A percentile compares a stretch with the other conserved stretches of the same genome.
These are phyloP conservation scores for Clarireedia sp. DNA, from an alignment of 2,329 filamentous ascomycete species.

Conservation along the genomic window DNA sequence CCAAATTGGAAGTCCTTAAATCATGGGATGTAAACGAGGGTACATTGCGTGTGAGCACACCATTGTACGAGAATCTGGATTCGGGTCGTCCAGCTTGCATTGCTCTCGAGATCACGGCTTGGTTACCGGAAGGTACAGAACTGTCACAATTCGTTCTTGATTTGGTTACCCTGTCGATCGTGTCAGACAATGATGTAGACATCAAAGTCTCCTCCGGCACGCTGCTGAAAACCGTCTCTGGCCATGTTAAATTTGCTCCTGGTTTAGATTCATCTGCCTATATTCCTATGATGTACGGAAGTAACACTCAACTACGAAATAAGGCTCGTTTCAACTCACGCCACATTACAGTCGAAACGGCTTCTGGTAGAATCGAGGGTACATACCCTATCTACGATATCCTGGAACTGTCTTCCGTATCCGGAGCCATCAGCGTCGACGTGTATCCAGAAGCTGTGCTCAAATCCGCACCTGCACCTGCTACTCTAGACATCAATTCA, in stretches of 20 bases:
- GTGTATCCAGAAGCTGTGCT: slow-evolving; percentile 19
- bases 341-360: slow-evolving; percentile 21
- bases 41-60: slow-evolving; percentile 22
- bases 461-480: slow-evolving; percentile 19
- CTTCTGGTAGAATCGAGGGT: slow-evolving; percentile 24
- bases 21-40: slow-evolving; percentile 18
- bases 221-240: slow-evolving; percentile 18
- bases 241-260: slow-evolving; percentile 21
- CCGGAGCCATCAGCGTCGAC: slow-evolving; percentile 19
- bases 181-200: slow-evolving; percentile 20
- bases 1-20: slow-evolving; percentile 13
- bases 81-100: slow-evolving; percentile 19
- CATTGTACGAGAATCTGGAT: slow-evolving; percentile 14
- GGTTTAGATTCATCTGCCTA: background rate
- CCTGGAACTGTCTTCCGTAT: slow-evolving; percentile 19
- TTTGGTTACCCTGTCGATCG: slow-evolving; percentile 17
- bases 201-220: slow-evolving; percentile 18
- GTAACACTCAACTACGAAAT: background rate
- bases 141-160: slow-evolving; percentile 19
- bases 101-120: slow-evolving; percentile 26
- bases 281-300: slow-evolving; percentile 9
- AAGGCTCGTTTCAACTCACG: slow-evolving; percentile 14
- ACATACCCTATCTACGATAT: slow-evolving; percentile 25
- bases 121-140: slow-evolving; percentile 25
- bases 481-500: slow-evolving; percentile 21